Evolutionary conservation across 2,329 filamentous ascomycete species (phyloP).

Genomic region (Colletotrichum truncatum): DNA sequence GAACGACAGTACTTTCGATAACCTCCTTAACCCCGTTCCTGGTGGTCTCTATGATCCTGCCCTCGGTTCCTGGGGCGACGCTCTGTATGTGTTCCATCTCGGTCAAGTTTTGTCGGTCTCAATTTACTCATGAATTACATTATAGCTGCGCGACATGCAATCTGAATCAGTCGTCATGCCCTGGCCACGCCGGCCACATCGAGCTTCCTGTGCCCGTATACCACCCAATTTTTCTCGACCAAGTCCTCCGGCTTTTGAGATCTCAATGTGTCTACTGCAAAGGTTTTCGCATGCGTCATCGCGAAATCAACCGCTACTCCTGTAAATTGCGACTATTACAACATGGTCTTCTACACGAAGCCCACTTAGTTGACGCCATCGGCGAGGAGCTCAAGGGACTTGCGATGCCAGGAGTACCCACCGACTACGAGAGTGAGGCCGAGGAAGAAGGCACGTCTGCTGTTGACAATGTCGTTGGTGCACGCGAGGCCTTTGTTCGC

Average conservation of each 20-base stretch:
- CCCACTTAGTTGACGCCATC: conserved; percentile 64
- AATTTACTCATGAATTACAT: conserved; percentile 32
- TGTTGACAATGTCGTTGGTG: conserved; percentile 62
- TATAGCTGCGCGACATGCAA: conserved; percentile 91
- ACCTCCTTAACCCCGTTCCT: conserved; percentile 85
- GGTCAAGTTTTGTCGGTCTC: not conserved
- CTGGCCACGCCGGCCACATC: conserved; percentile 94
- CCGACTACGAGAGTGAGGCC: conserved; percentile 65
- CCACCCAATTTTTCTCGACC: conserved; percentile 96
- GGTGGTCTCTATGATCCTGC: conserved; percentile 94
- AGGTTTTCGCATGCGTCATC: conserved; percentile 80
- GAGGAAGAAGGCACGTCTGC: conserved; percentile 68
- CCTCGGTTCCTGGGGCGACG: conserved; percentile 88
- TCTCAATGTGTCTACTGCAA: conserved; percentile 93
- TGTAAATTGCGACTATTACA: conserved; percentile 90
- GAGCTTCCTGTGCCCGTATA: conserved; percentile 94
- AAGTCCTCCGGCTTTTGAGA: conserved; percentile 84
- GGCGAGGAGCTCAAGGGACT: conserved; percentile 57
- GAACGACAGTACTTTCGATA: conserved; percentile 94
- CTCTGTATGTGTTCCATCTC: conserved; percentile 67
- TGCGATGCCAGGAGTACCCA: conserved; percentile 43
- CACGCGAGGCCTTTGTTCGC: conserved; percentile 75
- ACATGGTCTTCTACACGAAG: conserved; percentile 80
- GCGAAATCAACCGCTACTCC: conserved; percentile 79
- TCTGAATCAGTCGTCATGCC: conserved; percentile 81